Evolutionary conservation across 2,329 filamentous ascomycete genomes (phyloP).

Genomic region (Colletotrichum chrysophilum): DNA sequence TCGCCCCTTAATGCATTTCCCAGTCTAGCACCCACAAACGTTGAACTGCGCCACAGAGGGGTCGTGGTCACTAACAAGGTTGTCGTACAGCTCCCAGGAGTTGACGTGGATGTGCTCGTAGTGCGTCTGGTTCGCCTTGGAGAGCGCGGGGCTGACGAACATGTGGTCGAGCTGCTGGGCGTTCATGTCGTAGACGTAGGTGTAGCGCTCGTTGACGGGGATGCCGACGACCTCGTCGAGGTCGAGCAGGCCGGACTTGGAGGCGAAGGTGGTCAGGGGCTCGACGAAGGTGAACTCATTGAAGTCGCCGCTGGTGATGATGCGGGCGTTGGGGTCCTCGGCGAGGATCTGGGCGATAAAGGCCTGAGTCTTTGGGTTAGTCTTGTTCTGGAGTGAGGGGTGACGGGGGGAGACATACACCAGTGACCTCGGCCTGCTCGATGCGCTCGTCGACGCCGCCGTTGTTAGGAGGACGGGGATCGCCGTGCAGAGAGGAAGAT

Average conservation of each 20-base stretch:
- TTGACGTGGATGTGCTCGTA: slow-evolving; percentile 76
- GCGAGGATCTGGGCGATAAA: slow-evolving; percentile 65
- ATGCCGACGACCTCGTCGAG: slow-evolving; percentile 65
- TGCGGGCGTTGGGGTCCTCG: slow-evolving; percentile 57
- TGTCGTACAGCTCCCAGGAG: slow-evolving; percentile 65
- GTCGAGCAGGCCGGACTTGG: slow-evolving; percentile 61
- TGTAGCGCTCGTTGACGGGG: slow-evolving; percentile 66
- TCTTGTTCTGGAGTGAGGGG: not conserved
- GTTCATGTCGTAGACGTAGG: slow-evolving; percentile 74
- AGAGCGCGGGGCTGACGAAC: slow-evolving; percentile 63
- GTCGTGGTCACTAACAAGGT: slow-evolving; percentile 71
- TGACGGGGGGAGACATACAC: slow-evolving; percentile 40
- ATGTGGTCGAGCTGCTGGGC: slow-evolving; percentile 74
- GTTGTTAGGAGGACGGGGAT: slow-evolving; percentile 70
- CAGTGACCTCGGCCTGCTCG: slow-evolving; percentile 63
- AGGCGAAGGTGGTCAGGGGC: slow-evolving; percentile 60
- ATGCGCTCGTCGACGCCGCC: slow-evolving; percentile 62
- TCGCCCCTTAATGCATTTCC: not conserved
- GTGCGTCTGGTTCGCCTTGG: slow-evolving; percentile 37
- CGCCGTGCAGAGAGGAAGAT: slow-evolving; percentile 67
- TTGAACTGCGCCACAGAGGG: slow-evolving; percentile 69
- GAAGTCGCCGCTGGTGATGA: slow-evolving; percentile 72
- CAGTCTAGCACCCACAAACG: slow-evolving; percentile 51
- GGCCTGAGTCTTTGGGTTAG: slow-evolving; percentile 33
- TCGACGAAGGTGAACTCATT: slow-evolving; percentile 73